Evolutionary conservation across 805 yeast genomes (phyloP).

Genomic region (Metschnikowia proteae): DNA sequence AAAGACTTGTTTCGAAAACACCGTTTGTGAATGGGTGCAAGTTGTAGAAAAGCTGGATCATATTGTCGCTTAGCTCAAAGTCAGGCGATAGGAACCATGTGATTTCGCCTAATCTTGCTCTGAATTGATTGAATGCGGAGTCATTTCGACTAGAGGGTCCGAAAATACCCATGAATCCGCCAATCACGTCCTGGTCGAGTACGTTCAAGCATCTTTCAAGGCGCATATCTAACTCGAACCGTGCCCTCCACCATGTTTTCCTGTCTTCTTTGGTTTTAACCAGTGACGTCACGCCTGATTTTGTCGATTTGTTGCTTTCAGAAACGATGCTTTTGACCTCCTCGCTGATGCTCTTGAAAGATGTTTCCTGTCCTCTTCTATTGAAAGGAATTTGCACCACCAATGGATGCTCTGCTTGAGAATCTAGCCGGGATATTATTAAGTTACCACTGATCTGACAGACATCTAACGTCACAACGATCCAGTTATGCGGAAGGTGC

Average conservation of each 20-base stretch:
- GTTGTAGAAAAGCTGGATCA: constrained; percentile 21
- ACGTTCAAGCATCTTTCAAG: constrained; percentile 50
- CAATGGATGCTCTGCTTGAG: constrained; percentile 33
- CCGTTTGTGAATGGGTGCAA: constrained; percentile 6
- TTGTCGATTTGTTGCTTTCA: constrained; percentile 61
- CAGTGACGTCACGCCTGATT: constrained; percentile 45
- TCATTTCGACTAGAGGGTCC: constrained; percentile 27
- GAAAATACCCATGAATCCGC: constrained; percentile 71
- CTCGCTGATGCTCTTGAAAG: constrained; percentile 38
- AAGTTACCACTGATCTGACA: constrained; percentile 58
- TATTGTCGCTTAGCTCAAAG: constrained; percentile 16
- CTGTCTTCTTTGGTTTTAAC: constrained; percentile 59
- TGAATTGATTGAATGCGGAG: constrained; percentile 18
- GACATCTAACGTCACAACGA: constrained; percentile 56
- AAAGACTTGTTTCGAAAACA: constrained; percentile 1
- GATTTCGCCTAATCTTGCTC: constrained; percentile 16
- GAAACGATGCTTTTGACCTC: constrained; percentile 45
- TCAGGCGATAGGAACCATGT: constrained; percentile 7
- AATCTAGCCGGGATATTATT: constrained; percentile 43
- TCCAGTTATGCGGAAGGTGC: constrained; percentile 48
- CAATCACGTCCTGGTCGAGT: constrained; percentile 68
- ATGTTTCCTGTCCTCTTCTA: constrained; percentile 42
- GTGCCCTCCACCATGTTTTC: constrained; percentile 71
- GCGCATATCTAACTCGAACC: constrained; percentile 58
- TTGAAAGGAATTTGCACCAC: constrained; percentile 58